Evolutionary conservation across 2,329 filamentous ascomycete genomes (phyloP), one percentile per base, ranked within the genome.

Genomic region (Berkeleyomyces basicola): DNA sequence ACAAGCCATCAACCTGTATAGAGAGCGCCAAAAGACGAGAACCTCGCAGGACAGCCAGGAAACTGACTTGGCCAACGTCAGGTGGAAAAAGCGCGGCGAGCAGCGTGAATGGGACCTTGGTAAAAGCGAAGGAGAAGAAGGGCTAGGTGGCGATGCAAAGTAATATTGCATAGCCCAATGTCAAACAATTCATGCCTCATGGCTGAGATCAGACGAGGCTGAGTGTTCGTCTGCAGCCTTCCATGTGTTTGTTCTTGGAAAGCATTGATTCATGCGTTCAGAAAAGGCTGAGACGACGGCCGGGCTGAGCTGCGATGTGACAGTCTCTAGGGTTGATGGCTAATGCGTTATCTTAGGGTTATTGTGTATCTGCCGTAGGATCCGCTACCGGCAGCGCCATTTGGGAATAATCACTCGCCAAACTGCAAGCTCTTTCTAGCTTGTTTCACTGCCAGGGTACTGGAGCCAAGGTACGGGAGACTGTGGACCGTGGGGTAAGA

Each of bases 1-100:
- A 53, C 82, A 88, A 68, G 84, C 87, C 0, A 76, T 93, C 0
- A 90, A 95, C 72, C 84, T 85, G 3, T 78, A 89, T 63, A 81
- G 86, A 46, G 90, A 95, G 70, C 83, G 89, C n/a, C 82, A 88
- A 67, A 85, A 84, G 67, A 60, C 47, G 5, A 61, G 60, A 49
- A 37, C 16, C 44, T 2, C 31, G 11, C 76, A 78, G 1, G 80
- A 80, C 10, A 79, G 82, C 70, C 78, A 81, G 61, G 75, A 78
- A 44, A 82, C 85, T 65, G 80, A 83, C 44, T 36, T 64, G 37
- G 61, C 58, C 2, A 82, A 85, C 68, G 85, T 95, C 2, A 80
- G 76, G 59, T 95, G 90, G 90, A 78, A 80, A 44, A 86, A 84
- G 68, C 72, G 73, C 3, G 87, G 87, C 0, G 84, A 92, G 67